These are phyloP conservation scores for Pyropia haitanensis DNA, from an alignment of 23 red algal species.

Conservation along the genomic window DNA sequence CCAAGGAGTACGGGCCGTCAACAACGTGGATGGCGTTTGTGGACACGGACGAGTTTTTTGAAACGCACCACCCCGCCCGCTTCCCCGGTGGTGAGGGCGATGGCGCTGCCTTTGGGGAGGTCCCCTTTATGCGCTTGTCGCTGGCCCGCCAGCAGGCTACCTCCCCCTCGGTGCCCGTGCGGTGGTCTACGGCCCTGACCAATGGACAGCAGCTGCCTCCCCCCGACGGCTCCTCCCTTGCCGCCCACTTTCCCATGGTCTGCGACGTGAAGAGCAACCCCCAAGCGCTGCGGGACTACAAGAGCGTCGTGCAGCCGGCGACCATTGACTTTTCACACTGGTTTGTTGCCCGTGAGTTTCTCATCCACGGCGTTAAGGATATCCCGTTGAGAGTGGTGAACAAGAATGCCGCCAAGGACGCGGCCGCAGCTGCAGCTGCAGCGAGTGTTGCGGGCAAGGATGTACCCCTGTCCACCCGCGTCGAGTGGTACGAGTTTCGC, in stretches of 20 bases:
- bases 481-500: too few relatives aligned
- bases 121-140: too few relatives aligned
- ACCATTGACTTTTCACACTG: too few relatives aligned
- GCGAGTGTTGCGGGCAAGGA: constrained; percentile 8
- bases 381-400: too few relatives aligned
- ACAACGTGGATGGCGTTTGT: constrained; percentile 49
- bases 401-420: too few relatives aligned
- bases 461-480: constrained; percentile 3
- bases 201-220: constrained; percentile 27
- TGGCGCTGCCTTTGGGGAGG: too few relatives aligned
- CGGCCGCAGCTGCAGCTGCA: constrained; percentile 8
- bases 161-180: constrained; percentile 19
- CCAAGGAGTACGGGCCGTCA: constrained; percentile 8
- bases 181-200: constrained; percentile 41
- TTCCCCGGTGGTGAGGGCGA: too few relatives aligned
- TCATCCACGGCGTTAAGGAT: too few relatives aligned
- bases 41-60: constrained; percentile 55
- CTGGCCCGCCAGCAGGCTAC: too few relatives aligned
- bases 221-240: constrained; percentile 3
- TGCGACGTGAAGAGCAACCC: constrained; percentile 20
- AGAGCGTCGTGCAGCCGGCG: constrained; percentile 23
- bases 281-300: constrained; percentile 6
- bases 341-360: too few relatives aligned
- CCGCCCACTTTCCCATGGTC: constrained; percentile 28
- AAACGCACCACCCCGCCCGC: constrained; percentile 8